These are phyloP conservation scores for Mycena indigotica DNA, from an alignment of 768 basidiomycete species.

Conservation along the genomic window DNA sequence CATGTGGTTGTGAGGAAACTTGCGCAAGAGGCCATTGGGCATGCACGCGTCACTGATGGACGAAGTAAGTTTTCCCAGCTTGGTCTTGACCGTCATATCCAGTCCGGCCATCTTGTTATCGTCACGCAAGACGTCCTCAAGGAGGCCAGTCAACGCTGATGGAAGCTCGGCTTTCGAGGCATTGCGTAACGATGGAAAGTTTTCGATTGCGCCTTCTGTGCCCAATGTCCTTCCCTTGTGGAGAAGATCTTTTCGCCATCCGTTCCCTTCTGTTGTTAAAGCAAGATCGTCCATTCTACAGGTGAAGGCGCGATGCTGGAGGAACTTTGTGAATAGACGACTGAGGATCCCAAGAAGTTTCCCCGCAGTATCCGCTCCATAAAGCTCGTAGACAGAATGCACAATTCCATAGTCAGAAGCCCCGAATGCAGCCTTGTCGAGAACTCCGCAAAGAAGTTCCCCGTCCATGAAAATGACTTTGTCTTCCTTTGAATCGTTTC, in stretches of 20 bases:
- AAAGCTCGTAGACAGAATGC: conserved; percentile 95
- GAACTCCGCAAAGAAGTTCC: conserved; percentile 87
- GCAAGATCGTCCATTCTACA: conserved; percentile 99
- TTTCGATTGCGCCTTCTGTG: conserved; percentile 86
- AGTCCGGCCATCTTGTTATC: conserved; percentile 97
- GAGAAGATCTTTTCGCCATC: conserved; percentile 66
- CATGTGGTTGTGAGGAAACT: conserved; percentile 99
- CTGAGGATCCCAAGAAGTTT: conserved; percentile 90
- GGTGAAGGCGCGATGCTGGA: conserved; percentile 96
- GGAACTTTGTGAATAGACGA: conserved; percentile 93
- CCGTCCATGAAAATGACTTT: conserved; percentile 90
- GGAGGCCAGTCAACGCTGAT: conserved; percentile 59
- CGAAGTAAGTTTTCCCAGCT: conserved; percentile 82
- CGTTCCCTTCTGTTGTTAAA: conserved; percentile 81
- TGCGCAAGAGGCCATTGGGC: conserved; percentile 83
- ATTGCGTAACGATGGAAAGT: conserved; percentile 74
- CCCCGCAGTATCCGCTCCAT: conserved; percentile 87
- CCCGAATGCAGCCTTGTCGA: conserved; percentile 98
- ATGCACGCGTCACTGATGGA: conserved; percentile 88
- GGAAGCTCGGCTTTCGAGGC: conserved; percentile 57
- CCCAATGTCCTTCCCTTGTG: conserved; percentile 71
- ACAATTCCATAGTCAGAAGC: conserved; percentile 95
- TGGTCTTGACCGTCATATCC: conserved; percentile 88
- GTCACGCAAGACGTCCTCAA: conserved; percentile 92
- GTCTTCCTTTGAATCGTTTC: conserved; percentile 77